Conservation (phyloP, 768 basidiomycete species). For the Candolleomyces aberdarensis region DNA sequence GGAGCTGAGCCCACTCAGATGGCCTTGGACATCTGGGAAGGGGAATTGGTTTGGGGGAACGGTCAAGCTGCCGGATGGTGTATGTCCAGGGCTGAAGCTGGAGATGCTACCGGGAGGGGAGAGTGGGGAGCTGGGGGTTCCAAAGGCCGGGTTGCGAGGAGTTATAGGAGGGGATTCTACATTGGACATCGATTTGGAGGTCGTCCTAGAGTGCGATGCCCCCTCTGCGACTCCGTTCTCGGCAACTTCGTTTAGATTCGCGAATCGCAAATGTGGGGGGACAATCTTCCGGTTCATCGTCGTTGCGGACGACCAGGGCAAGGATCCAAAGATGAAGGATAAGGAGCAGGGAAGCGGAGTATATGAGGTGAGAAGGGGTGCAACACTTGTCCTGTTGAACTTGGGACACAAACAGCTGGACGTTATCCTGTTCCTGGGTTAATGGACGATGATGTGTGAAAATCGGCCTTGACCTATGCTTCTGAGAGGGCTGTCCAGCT, state of each 20-base stretch:
- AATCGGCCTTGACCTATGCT: neutral
- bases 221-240: slow-evolving; percentile 25
- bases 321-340: too few relatives aligned
- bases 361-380: too few relatives aligned
- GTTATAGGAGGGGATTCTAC: slow-evolving; percentile 37
- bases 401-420: neutral
- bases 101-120: slow-evolving; percentile 50
- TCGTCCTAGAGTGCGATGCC: slow-evolving; percentile 32
- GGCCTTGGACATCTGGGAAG: slow-evolving; percentile 21
- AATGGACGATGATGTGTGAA: neutral
- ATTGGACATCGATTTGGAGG: slow-evolving; percentile 19
- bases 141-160: slow-evolving; percentile 37
- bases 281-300: slow-evolving; percentile 24
- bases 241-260: slow-evolving; percentile 20
- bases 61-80: slow-evolving; percentile 24
- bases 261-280: slow-evolving; percentile 32
- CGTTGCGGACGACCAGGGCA: slow-evolving; percentile 12
- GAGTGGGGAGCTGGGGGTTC: slow-evolving; percentile 41
- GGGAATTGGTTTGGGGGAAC: slow-evolving; percentile 20
- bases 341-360: too few relatives aligned
- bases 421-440: neutral
- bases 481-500: neutral
- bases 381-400: too few relatives aligned
- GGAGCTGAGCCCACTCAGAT: slow-evolving; percentile 36
- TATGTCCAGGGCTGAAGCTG: slow-evolving; percentile 37